Evolutionary conservation across 1,284 basidiomycete species (phyloP).

Genomic region (Sporisorium reilianum): DNA sequence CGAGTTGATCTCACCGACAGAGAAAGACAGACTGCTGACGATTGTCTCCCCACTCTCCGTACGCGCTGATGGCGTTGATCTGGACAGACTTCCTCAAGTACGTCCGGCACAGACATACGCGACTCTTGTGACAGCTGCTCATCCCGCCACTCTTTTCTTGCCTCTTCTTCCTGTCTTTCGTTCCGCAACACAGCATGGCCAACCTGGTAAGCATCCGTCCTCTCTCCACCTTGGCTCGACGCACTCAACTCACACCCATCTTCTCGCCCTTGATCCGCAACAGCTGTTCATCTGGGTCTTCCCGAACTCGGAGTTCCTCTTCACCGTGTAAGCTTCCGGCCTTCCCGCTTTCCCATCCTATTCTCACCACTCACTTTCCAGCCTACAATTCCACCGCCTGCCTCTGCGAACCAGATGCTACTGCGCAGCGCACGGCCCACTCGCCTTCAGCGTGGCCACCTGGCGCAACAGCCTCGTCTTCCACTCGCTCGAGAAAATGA

Average conservation of each 20-base stretch:
- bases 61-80: neutral
- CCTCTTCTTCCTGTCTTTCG: neutral
- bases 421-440: constrained; percentile 73
- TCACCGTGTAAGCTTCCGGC: constrained; percentile 46
- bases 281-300: constrained; percentile 57
- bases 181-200: constrained; percentile 72
- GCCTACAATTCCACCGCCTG: neutral
- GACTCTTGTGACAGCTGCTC: neutral
- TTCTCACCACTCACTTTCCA: neutral
- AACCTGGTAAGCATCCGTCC: constrained; percentile 73
- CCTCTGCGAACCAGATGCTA: constrained; percentile 31
- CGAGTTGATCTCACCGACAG: no score
- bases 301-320: constrained; percentile 54
- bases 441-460: constrained; percentile 92
- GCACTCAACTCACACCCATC: neutral
- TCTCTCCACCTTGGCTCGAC: neutral
- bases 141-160: neutral
- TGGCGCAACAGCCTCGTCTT: constrained; percentile 89
- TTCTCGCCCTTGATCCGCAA: neutral
- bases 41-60: neutral
- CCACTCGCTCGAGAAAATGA: constrained; percentile 87
- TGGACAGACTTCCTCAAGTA: constrained; percentile 76
- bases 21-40: neutral
- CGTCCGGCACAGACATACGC: neutral
- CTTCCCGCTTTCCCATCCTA: neutral